Conservation (phyloP, 208 protist genomes). For the Crithidia mellificae region DNA sequence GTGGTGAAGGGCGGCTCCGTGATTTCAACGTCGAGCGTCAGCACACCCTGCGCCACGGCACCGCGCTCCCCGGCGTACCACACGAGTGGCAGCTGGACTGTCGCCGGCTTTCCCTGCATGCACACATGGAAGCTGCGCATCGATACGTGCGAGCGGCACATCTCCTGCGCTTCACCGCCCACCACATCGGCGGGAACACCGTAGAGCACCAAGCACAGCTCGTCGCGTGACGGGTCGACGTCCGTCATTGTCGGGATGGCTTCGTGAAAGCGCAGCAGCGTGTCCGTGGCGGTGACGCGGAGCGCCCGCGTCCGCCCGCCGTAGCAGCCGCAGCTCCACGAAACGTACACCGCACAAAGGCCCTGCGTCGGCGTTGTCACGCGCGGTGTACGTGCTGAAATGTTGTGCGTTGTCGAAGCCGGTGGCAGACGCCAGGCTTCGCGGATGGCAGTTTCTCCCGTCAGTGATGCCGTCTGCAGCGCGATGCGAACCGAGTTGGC, state of each 20-base stretch:
- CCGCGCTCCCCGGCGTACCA: constrained; percentile 18
- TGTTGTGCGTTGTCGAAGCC: neutral
- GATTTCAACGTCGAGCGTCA: neutral
- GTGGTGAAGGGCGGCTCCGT: neutral
- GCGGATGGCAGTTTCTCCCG: neutral
- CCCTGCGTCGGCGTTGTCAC: neutral
- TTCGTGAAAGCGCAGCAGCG: neutral
- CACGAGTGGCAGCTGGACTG: constrained; percentile 16
- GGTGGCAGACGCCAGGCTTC: neutral
- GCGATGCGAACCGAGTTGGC: constrained; percentile 4
- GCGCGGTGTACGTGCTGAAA: too few relatives aligned
- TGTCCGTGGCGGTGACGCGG: neutral
- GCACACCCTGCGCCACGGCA: constrained; percentile 5
- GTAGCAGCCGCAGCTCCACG: constrained; percentile 19
- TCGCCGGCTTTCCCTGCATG: too few relatives aligned
- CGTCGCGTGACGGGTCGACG: constrained; percentile 3
- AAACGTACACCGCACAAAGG: neutral
- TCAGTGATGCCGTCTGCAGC: neutral
- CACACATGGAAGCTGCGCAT: constrained; percentile 20
- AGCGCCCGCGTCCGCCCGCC: neutral
- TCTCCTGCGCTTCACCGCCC: neutral
- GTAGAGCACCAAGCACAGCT: constrained; percentile 16
- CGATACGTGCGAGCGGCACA: constrained; percentile 38
- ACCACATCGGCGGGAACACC: neutral
- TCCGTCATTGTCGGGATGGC: neutral